Percentiles rank a stretch among this genome's conserved stretches.
Evolutionary conservation across 495 filamentous ascomycete genomes (phyloP).

Genomic region (Neurospora intermedia): DNA sequence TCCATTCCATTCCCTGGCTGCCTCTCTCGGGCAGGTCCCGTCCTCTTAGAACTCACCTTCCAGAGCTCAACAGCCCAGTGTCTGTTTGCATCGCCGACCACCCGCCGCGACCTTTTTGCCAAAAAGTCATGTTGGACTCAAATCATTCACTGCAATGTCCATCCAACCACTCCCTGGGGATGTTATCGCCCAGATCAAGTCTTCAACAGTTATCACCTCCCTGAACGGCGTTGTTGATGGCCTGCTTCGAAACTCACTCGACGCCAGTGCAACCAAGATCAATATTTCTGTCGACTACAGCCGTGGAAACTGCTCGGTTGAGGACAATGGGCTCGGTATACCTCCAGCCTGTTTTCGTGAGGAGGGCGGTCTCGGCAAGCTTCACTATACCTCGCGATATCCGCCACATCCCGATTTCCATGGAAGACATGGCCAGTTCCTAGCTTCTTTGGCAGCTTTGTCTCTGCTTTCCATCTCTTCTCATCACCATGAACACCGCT

Average conservation of each 20-base stretch:
- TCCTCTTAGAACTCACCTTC: not conserved
- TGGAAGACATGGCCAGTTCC: constrained; percentile 63
- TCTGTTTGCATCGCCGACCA: not conserved
- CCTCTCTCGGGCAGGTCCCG: not conserved
- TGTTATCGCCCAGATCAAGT: constrained; percentile 78
- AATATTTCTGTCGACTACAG: constrained; percentile 62
- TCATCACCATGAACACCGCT: constrained; percentile 49
- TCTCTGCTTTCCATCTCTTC: constrained; percentile 75
- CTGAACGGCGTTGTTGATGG: constrained; percentile 63
- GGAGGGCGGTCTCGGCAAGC: constrained; percentile 62
- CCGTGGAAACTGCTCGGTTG: constrained; percentile 70
- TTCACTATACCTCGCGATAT: constrained; percentile 74
- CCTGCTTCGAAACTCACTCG: constrained; percentile 77
- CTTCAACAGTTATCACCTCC: constrained; percentile 65
- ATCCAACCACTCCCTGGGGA: constrained; percentile 66
- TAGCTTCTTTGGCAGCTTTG: constrained; percentile 67
- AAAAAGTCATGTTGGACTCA: constrained; percentile 7
- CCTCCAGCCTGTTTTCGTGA: constrained; percentile 55
- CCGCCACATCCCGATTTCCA: constrained; percentile 35
- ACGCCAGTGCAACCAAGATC: constrained; percentile 64
- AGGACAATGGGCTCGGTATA: constrained; percentile 84
- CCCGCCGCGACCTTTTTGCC: not conserved
- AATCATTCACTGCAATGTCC: constrained; percentile 30
- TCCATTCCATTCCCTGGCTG: not conserved
- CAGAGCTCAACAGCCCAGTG: not conserved